Evolutionary conservation across 129 eudicot genomes (phyloP).

Genomic region (Flaveria bidentis): DNA sequence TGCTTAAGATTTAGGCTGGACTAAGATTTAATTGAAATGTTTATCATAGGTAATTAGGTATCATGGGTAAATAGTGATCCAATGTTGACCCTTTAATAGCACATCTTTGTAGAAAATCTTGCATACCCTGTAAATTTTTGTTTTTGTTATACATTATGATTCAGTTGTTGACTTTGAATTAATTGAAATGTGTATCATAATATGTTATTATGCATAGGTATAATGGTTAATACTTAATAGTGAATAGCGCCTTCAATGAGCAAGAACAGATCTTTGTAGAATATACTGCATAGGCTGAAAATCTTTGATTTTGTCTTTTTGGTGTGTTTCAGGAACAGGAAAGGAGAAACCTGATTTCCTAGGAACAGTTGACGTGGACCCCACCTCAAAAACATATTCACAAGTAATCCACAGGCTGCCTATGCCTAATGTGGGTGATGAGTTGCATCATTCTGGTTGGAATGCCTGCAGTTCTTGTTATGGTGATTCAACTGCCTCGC

Average conservation of each 20-base stretch:
- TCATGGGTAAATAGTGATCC: too few relatives aligned
- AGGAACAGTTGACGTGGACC: constrained; percentile 89
- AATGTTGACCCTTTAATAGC: too few relatives aligned
- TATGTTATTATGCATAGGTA: too few relatives aligned
- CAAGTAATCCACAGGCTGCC: constrained; percentile 90
- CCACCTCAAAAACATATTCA: constrained; percentile 70
- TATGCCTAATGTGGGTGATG: constrained; percentile 88
- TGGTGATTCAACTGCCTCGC: constrained; percentile 66
- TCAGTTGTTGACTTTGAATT: too few relatives aligned
- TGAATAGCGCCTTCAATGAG: not conserved
- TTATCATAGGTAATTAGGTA: too few relatives aligned
- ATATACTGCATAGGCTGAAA: not conserved
- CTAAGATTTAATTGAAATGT: not conserved
- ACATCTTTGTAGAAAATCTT: too few relatives aligned
- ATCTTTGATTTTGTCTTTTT: constrained; percentile 2
- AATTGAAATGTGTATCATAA: too few relatives aligned
- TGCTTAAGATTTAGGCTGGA: not conserved
- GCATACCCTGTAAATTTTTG: too few relatives aligned
- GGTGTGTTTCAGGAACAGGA: constrained; percentile 63
- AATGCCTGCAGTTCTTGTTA: constrained; percentile 97
- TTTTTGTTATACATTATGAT: too few relatives aligned
- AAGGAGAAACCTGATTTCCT: constrained; percentile 85
- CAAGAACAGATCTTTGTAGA: not conserved
- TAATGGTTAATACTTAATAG: too few relatives aligned
- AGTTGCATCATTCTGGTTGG: constrained; percentile 98